A percentile compares a stretch with the other conserved stretches of the same genome.
These are phyloP conservation scores for Tylopilus rubrobrunneus DNA, from an alignment of 768 basidiomycete species.

Conservation along the genomic window DNA sequence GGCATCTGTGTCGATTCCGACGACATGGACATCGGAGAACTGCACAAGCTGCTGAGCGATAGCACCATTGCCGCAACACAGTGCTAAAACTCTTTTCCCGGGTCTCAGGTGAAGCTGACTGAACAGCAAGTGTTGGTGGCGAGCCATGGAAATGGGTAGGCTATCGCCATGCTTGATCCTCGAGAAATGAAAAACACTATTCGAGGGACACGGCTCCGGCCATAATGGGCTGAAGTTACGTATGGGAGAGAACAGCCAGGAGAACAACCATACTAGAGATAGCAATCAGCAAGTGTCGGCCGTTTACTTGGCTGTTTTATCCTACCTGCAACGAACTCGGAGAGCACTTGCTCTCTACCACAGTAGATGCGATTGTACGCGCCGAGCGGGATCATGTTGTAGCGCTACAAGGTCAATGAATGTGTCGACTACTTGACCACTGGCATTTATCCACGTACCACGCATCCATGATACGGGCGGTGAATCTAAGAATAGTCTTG, in stretches of 20 bases:
- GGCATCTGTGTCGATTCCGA: constrained; percentile 4
- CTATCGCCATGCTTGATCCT: constrained; percentile 7
- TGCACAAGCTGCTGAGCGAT: not conserved
- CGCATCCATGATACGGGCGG: not conserved
- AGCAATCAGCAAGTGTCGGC: not conserved
- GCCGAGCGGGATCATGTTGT: not conserved
- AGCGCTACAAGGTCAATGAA: not conserved
- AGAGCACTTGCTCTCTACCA: not conserved
- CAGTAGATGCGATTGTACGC: not conserved
- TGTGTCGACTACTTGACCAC: not conserved
- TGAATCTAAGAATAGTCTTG: too few species aligned
- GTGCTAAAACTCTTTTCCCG: constrained; percentile 4
- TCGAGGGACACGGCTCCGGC: not conserved
- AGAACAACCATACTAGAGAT: not conserved
- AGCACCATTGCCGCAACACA: constrained; percentile 4
- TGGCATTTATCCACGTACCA: not conserved
- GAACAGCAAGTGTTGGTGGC: constrained; percentile 8
- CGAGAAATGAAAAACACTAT: constrained; percentile 4
- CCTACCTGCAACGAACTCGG: not conserved
- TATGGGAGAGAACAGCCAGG: not conserved
- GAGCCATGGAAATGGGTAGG: constrained; percentile 6
- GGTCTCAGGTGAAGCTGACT: constrained; percentile 6
- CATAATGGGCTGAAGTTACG: too few species aligned
- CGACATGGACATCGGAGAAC: constrained; percentile 6
- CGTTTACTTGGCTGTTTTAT: not conserved